Evolutionary conservation across 2,329 filamentous ascomycete genomes (phyloP).

Genomic region (Zalaria sp.): DNA sequence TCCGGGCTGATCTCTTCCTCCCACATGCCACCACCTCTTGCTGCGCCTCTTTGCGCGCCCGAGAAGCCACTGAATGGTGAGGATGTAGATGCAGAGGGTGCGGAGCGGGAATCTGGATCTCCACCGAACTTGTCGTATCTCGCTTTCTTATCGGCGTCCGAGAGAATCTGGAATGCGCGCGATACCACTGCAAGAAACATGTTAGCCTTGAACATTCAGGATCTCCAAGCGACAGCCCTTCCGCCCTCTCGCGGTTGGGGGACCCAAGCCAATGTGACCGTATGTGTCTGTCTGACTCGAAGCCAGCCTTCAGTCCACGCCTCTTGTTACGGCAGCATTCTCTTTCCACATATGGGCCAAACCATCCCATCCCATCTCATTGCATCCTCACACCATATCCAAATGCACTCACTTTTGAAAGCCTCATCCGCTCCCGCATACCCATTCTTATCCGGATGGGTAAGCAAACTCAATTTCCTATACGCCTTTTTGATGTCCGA

Average conservation of each 20-base stretch:
- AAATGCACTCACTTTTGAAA: slow-evolving; percentile 59
- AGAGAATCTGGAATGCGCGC: slow-evolving; percentile 81
- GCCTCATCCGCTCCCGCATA: slow-evolving; percentile 92
- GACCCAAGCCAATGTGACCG: too few relatives aligned
- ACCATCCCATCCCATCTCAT: too few relatives aligned
- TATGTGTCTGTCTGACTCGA: too few relatives aligned
- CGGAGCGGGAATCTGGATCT: slow-evolving; percentile 73
- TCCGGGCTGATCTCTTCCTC: slow-evolving; percentile 91
- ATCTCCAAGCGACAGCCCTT: too few relatives aligned
- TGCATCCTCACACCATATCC: too few relatives aligned
- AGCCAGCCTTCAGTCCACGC: too few relatives aligned
- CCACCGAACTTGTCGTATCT: slow-evolving; percentile 82
- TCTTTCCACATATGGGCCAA: too few relatives aligned
- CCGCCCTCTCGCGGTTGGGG: too few relatives aligned
- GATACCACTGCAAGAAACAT: slow-evolving; percentile 53
- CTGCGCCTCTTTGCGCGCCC: slow-evolving; percentile 21
- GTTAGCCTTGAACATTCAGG: not conserved
- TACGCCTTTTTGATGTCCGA: slow-evolving; percentile 95
- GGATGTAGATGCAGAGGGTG: slow-evolving; percentile 39
- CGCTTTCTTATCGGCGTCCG: slow-evolving; percentile 82
- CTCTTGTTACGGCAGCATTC: too few relatives aligned
- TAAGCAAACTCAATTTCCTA: slow-evolving; percentile 81
- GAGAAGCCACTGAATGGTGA: slow-evolving; percentile 53
- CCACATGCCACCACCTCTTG: slow-evolving; percentile 46
- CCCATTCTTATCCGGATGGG: slow-evolving; percentile 97